Evolutionary conservation across 2,329 filamentous ascomycete species (phyloP).

Genomic region (Botryotinia convoluta): DNA sequence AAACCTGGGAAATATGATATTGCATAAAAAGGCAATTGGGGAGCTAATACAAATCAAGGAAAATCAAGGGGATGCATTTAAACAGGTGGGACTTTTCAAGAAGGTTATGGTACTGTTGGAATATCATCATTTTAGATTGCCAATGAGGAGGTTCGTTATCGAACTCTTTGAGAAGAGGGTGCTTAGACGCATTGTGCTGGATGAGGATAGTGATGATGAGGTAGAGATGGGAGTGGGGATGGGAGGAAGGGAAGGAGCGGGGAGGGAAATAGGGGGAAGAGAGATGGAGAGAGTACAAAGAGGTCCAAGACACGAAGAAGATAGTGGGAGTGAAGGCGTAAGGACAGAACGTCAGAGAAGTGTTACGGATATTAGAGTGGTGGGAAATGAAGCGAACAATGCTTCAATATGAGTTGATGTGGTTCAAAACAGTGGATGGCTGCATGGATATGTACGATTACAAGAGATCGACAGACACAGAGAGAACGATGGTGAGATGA

Average conservation of each 20-base stretch:
- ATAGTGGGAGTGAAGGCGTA: constrained; percentile 24
- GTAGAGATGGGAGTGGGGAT: constrained; percentile 45
- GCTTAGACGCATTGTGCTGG: constrained; percentile 78
- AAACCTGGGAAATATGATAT: constrained; percentile 88
- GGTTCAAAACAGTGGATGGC: not conserved
- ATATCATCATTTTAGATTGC: constrained; percentile 83
- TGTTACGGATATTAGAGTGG: constrained; percentile 5
- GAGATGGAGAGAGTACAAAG: constrained; percentile 56
- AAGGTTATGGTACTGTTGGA: constrained; percentile 84
- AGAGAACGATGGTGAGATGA: not conserved
- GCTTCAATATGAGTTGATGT: constrained; percentile 3
- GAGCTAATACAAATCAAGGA: constrained; percentile 79
- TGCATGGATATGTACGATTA: constrained; percentile 7
- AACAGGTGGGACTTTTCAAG: constrained; percentile 73
- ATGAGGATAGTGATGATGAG: constrained; percentile 48
- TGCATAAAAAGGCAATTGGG: constrained; percentile 80
- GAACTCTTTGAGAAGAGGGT: constrained; percentile 93
- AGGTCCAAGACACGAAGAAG: constrained; percentile 46
- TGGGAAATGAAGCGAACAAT: not conserved
- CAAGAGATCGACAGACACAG: not conserved
- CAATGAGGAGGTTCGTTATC: constrained; percentile 83
- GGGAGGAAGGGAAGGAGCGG: not conserved
- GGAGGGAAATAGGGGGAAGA: constrained; percentile 38
- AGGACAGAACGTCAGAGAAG: constrained; percentile 17
- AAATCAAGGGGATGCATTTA: constrained; percentile 72